Percentiles rank a stretch among this genome's conserved stretches.
phyloP scores from a whole-genome alignment of 164 flowering plant genomes.

The Vitis cinerea region DNA sequence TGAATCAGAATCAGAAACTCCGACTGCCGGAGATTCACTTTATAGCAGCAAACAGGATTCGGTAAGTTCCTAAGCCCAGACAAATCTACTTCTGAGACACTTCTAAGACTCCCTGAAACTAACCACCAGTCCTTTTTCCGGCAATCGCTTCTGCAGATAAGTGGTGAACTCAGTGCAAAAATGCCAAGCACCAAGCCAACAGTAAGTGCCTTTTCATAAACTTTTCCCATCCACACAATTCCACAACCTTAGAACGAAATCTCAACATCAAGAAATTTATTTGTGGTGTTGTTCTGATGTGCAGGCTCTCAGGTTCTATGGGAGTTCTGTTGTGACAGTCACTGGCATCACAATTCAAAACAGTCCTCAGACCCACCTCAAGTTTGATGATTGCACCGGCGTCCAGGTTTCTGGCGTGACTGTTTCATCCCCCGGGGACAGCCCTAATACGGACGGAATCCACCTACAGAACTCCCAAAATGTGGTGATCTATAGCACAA shows the following conservation, averaged over 20 bases:
- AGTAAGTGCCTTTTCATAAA: constrained; percentile 26
- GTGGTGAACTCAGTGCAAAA: constrained; percentile 15
- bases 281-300: not conserved
- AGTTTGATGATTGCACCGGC: constrained; percentile 47
- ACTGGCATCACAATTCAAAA: constrained; percentile 60
- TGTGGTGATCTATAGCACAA: constrained; percentile 41
- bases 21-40: not conserved
- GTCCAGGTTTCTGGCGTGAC: constrained; percentile 42
- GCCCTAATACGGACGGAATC: constrained; percentile 79
- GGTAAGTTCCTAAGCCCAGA: constrained; percentile 3
- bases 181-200: constrained; percentile 65
- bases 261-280: not conserved
- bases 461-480: constrained; percentile 65
- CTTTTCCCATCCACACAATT: not conserved
- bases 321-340: constrained; percentile 47
- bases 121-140: not conserved
- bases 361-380: constrained; percentile 62
- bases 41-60: constrained; percentile 1
- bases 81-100: not conserved
- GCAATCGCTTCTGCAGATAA: constrained; percentile 8
- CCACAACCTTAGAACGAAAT: not conserved
- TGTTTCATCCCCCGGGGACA: constrained; percentile 57
- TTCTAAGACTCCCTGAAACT: not conserved
- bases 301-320: constrained; percentile 66
- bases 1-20: constrained; percentile 3